Base-by-base conservation (phyloP, 768 basidiomycete species). In the Strobilomyces dryophilus region DNA sequence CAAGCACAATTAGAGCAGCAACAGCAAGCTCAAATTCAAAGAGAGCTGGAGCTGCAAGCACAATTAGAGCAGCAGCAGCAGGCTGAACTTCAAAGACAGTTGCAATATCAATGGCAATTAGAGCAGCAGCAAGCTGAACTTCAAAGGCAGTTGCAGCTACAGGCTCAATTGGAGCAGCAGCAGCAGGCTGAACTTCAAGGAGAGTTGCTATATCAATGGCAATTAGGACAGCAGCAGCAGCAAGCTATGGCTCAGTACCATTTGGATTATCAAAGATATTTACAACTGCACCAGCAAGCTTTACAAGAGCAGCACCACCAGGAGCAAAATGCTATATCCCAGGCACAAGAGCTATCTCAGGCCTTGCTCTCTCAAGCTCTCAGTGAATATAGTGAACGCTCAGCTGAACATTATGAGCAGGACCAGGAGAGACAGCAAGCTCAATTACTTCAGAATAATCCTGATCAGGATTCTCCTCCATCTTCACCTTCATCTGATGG, bases 351-450 rank as follows among this genome's bases (percentile, higher is more conserved):
- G 42, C 18, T 43, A 3, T 43, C 42, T 27, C 17, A 17, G 42
- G 26, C 40, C 7, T 24, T 41, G 40, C 40, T 41, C 5, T 41
- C 40, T 21, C 40, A 54, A 4, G 49, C 53, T 18, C 5, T 54
- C 0, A 8, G 11, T 11, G 53, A 54, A 17, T 1, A 54, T 45
- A 54, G 37, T 17, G 12, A 52, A 3, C 1, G 3, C 1, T 54
- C 36, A 8, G 49, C 9, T 34, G 49, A 52, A 26, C 43, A 54
- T 0, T 54, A 51, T 45, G 15, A 45, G 7, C 53, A 54, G 10
- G 53, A 54, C 32, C 49, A 51, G 15, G 1, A 11, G 1, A 51
- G 48, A 39, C 42, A 42, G 29, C 34, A 46, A 21, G 10, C 18
- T 20, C 27, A 32, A 5, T 34, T 8, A 20, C 27, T 14, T 24